These are phyloP conservation scores for Schoenoplectus tabernaemontani DNA, from an alignment of 202 grass and related monocot genomes.

Conservation along the genomic window DNA sequence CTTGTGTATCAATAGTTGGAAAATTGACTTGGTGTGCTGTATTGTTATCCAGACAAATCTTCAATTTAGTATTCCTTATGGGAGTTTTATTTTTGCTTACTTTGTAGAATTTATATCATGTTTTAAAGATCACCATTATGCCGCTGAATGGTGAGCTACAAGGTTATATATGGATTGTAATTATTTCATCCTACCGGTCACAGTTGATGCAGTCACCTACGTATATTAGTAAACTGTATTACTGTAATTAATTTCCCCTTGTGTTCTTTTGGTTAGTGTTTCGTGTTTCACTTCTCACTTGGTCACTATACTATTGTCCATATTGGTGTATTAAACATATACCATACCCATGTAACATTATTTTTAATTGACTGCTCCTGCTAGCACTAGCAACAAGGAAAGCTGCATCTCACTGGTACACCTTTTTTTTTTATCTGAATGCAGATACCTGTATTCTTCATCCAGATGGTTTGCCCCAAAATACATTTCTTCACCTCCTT, in stretches of 20 bases:
- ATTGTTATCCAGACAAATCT: not conserved
- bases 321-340: too few relatives aligned
- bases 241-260: not conserved
- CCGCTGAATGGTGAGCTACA: too few relatives aligned
- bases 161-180: not conserved
- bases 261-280: not conserved
- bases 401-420: constrained; percentile 4
- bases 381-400: not conserved
- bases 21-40: not conserved
- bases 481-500: constrained; percentile 60
- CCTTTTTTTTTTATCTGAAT: constrained; percentile 15
- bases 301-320: too few relatives aligned
- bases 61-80: not conserved
- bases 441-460: constrained; percentile 96
- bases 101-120: not conserved
- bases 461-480: constrained; percentile 73
- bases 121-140: not conserved
- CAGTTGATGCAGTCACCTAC: not conserved
- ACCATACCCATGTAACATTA: not conserved
- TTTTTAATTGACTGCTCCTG: not conserved
- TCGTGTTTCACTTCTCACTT: too few relatives aligned
- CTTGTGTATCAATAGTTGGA: not conserved
- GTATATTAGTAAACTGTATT: not conserved
- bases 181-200: not conserved
- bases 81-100: not conserved